Conservation (phyloP, 257 asterid species). For the Jaltomata sinuosa region DNA sequence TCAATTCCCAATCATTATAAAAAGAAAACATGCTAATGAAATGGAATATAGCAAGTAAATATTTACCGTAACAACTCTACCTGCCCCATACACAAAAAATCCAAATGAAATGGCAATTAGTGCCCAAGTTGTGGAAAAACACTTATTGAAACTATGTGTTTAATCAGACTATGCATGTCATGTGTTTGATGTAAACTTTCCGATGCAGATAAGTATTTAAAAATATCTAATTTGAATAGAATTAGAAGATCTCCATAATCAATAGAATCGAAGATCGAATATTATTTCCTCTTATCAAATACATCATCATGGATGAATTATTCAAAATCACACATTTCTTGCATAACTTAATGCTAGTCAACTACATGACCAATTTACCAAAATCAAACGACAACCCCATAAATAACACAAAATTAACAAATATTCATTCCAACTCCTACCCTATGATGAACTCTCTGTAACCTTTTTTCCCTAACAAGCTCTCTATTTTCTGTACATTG, state of each 20-base stretch:
- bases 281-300: neutral
- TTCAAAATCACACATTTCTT: neutral
- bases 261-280: neutral
- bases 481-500: neutral
- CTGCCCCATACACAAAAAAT: neutral
- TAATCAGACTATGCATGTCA: neutral
- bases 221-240: neutral
- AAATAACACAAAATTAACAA: neutral
- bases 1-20: neutral
- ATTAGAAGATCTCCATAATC: neutral
- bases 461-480: neutral
- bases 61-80: neutral
- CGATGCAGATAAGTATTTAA: too few relatives aligned
- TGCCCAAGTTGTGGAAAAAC: neutral
- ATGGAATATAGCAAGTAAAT: neutral
- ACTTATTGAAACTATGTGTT: accelerated
- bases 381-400: neutral
- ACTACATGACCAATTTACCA: neutral
- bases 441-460: neutral
- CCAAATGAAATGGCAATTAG: neutral
- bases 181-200: neutral
- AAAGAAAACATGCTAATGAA: neutral
- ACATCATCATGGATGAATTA: neutral
- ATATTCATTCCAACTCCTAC: neutral
- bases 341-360: neutral